Percentiles rank a stretch among this genome's conserved stretches.
phyloP scores from a whole-genome alignment of 768 basidiomycete species.

The Dioszegia aurantiaca region DNA sequence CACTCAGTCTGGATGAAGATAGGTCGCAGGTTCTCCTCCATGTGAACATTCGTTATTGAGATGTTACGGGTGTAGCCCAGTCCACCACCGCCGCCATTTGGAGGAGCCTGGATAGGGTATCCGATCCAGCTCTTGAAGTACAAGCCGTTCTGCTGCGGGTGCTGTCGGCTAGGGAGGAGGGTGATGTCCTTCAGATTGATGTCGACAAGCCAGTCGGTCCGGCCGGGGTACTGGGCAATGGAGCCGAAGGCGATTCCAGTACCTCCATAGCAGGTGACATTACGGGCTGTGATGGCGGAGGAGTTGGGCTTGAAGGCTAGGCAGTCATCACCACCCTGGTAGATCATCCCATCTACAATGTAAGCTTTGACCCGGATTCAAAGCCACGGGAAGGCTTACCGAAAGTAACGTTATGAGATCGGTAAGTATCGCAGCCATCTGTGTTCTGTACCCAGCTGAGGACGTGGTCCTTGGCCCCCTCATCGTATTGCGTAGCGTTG shows the following conservation, averaged over 20 bases:
- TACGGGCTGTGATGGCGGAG: constrained; percentile 54
- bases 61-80: constrained; percentile 31
- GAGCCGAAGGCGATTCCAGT: constrained; percentile 55
- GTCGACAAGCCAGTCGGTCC: constrained; percentile 30
- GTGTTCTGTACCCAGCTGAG: constrained; percentile 51
- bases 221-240: constrained; percentile 53
- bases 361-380: no score
- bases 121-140: constrained; percentile 44
- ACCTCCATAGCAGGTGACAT: constrained; percentile 53
- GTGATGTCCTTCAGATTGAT: constrained; percentile 28
- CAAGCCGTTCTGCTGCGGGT: constrained; percentile 32
- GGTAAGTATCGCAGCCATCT: constrained; percentile 53
- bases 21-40: constrained; percentile 31
- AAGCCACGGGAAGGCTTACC: constrained; percentile 16
- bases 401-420: constrained; percentile 54
- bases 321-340: constrained; percentile 55
- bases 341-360: constrained; percentile 50
- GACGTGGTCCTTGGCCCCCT: constrained; percentile 19
- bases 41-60: constrained; percentile 31
- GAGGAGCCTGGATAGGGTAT: constrained; percentile 26
- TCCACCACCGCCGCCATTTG: constrained; percentile 41
- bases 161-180: constrained; percentile 23
- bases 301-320: constrained; percentile 56
- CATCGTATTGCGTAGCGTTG: constrained; percentile 53
- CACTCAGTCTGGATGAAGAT: constrained; percentile 35